Evolutionary conservation across 2,329 filamentous ascomycete genomes (phyloP), one percentile per base, ranked within the genome.

Genomic region (Coniochaeta pulveracea): DNA sequence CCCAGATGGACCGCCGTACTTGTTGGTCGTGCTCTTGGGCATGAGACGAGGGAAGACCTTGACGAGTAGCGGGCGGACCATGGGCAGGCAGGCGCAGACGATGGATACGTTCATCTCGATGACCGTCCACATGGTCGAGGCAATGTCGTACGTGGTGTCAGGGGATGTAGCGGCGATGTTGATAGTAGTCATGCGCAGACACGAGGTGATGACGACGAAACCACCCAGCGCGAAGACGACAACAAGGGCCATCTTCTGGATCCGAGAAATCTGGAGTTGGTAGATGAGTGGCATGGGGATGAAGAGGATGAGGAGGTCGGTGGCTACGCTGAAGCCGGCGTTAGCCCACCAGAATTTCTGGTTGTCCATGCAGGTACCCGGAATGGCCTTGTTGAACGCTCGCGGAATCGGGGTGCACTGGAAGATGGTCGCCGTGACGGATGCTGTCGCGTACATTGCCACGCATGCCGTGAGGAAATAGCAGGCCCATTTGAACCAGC

Each of bases 311-410:
- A 58, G 34, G 18, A 62, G 31, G 42, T 63, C 59, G 10, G 58
- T 62, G 5, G 51, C 31, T 21, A 63, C 61, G 22, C 57, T 57
- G 28, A 62, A 54, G 3, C 44, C 54, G 1, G 58, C 55, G 34
- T 60, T 63, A 9, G 55, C 55, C 26, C 57, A 60, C 60, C 60
- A 63, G 30, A 63, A 51, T 6, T 44, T 47, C 7, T 48, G 49
- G 35, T 56, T 58, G 34, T 56, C 40, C 27, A 62, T 52, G 37
- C 59, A 63, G 15, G 34, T 37, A 16, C 44, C 39, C 9, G 39
- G 26, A 2, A 52, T 34, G 5, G 31, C 35, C 36, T 48, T 49
- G 38, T 54, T 41, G 34, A 47, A 55, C 5, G 47, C 47, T n/a
- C 43, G 43, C 9, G 33, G 34, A n/a, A 55, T 26, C 1, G 52